A percentile compares a stretch with the other conserved stretches of the same genome.
These are phyloP conservation scores for Arthrobotrys musiformis DNA, from an alignment of 2,329 filamentous ascomycete genomes.

Conservation along the genomic window DNA sequence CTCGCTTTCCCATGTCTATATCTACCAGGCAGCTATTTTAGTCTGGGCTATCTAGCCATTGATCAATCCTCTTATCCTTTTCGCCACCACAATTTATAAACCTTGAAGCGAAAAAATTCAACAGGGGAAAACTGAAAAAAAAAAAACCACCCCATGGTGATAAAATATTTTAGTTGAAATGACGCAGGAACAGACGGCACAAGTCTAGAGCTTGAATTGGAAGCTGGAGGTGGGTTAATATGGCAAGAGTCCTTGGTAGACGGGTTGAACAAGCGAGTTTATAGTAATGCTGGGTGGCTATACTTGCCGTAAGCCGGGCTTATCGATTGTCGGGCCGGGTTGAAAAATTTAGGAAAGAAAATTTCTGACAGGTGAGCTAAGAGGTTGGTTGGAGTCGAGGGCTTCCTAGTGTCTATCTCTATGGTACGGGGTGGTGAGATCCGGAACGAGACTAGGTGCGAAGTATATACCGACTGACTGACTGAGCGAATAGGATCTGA, in stretches of 20 bases:
- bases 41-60: not conserved
- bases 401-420: no score
- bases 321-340: not conserved
- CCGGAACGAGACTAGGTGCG: no score
- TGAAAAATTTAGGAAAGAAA: not conserved
- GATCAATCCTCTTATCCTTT: not conserved
- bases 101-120: not conserved
- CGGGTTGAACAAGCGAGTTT: conserved; percentile 3
- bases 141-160: not conserved
- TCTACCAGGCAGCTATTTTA: conserved; percentile 30
- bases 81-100: conserved; percentile 19
- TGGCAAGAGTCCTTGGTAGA: conserved; percentile 7
- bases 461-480: no score
- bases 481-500: no score
- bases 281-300: no score
- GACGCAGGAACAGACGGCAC: conserved; percentile 41
- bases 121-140: not conserved
- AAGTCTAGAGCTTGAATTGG: conserved; percentile 11
- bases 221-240: not conserved
- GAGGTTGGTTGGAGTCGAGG: not conserved
- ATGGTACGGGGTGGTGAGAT: no score
- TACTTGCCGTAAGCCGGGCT: not conserved
- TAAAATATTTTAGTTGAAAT: not conserved
- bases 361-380: not conserved
- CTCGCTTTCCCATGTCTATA: not conserved